Evolutionary conservation across 495 filamentous ascomycete genomes (phyloP).

Genomic region (Melanomma pulvis-pyrius): DNA sequence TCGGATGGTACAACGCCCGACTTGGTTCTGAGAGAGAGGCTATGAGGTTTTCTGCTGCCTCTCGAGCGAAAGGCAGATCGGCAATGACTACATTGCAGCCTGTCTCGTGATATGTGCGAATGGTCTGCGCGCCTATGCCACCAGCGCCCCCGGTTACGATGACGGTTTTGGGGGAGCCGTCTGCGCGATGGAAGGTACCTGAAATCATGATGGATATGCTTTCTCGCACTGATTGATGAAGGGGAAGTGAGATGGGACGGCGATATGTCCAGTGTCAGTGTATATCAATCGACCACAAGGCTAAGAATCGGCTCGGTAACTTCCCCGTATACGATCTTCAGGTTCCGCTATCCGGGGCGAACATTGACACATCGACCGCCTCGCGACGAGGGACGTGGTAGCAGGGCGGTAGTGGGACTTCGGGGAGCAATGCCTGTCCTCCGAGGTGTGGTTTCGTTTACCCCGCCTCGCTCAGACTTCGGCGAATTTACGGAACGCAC

Average conservation of each 20-base stretch:
- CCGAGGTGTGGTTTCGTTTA: background rate
- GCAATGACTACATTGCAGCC: constrained; percentile 33
- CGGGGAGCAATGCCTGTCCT: constrained; percentile 16
- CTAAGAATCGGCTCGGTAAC: background rate
- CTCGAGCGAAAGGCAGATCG: constrained; percentile 17
- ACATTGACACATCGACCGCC: background rate
- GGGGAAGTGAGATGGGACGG: background rate
- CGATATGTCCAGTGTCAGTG: background rate
- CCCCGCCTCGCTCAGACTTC: background rate
- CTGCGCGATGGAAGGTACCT: constrained; percentile 3
- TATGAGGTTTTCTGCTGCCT: constrained; percentile 23
- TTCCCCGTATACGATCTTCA: background rate
- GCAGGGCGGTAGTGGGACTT: background rate
- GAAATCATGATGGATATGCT: background rate
- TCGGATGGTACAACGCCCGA: constrained; percentile 41
- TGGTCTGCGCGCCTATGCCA: constrained; percentile 32
- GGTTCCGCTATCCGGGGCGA: background rate
- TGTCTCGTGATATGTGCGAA: constrained; percentile 24
- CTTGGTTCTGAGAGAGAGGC: constrained; percentile 15
- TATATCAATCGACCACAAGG: background rate
- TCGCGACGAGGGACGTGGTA: background rate
- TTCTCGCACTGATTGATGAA: background rate
- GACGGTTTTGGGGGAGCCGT: constrained; percentile 25
- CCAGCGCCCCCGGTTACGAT: constrained; percentile 32
- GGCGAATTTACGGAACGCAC: background rate